Evolutionary conservation across 331 rosid species (phyloP).

Genomic region (Quercus phellos): DNA sequence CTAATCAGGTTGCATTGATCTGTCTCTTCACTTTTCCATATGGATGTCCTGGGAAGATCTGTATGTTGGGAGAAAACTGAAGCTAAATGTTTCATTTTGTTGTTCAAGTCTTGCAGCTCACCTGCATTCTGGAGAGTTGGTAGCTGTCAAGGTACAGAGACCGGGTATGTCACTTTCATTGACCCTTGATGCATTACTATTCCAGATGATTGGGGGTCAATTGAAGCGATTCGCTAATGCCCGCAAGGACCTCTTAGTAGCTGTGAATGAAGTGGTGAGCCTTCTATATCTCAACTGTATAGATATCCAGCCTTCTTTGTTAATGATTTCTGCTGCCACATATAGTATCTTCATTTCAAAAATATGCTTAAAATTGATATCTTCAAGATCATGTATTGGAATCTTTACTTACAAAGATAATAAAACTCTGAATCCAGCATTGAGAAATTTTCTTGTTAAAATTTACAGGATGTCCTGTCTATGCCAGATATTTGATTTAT

Average conservation of each 20-base stretch:
- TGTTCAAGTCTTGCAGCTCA: slow-evolving; percentile 98
- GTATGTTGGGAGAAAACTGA: slow-evolving; percentile 33
- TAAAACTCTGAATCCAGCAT: too few species aligned
- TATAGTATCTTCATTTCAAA: too few species aligned
- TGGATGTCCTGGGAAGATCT: slow-evolving; percentile 17
- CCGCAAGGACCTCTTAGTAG: slow-evolving; percentile 83
- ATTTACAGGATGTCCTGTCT: too few species aligned
- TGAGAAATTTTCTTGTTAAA: too few species aligned
- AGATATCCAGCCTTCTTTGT: slow-evolving; percentile 7
- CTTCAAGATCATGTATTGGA: too few species aligned
- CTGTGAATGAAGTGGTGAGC: slow-evolving; percentile 94
- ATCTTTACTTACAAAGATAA: too few species aligned
- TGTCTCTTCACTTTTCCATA: slow-evolving; percentile 2
- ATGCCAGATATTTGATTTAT: too few species aligned
- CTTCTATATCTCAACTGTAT: slow-evolving; percentile 17
- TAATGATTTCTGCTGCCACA: neutral
- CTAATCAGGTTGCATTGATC: slow-evolving; percentile 7
- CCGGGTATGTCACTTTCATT: slow-evolving; percentile 88
- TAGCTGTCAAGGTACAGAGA: slow-evolving; percentile 96
- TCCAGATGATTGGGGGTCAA: slow-evolving; percentile 94
- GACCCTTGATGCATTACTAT: slow-evolving; percentile 95
- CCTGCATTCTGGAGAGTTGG: slow-evolving; percentile 90
- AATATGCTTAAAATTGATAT: too few species aligned
- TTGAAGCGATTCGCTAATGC: slow-evolving; percentile 85
- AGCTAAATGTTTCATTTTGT: slow-evolving; percentile 48